Evolutionary conservation across 2,329 filamentous ascomycete genomes (phyloP).

Genomic region (Talaromyces pinophilus): DNA sequence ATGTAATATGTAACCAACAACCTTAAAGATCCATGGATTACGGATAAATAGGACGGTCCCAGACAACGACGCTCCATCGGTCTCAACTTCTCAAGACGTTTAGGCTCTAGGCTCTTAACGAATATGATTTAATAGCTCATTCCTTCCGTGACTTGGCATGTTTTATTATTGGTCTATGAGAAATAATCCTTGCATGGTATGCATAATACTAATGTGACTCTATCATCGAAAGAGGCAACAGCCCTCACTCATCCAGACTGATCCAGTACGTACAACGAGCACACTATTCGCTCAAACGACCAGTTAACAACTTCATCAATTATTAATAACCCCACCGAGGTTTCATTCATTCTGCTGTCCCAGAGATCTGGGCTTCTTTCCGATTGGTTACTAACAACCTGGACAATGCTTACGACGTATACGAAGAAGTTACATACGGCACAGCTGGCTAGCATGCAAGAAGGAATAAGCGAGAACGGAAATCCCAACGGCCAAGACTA

Average conservation of each 20-base stretch:
- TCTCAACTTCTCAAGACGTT: background rate
- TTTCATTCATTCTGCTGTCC: background rate
- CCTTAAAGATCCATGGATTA: background rate
- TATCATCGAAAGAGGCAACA: background rate
- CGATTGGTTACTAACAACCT: background rate
- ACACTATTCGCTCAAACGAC: background rate
- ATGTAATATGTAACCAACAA: background rate
- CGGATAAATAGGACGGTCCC: background rate
- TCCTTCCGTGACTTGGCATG: background rate
- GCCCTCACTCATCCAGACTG: background rate
- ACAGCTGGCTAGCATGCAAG: background rate
- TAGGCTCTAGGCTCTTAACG: background rate
- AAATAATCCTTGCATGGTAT: background rate
- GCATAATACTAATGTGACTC: background rate
- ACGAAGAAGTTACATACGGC: background rate
- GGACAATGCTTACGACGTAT: background rate
- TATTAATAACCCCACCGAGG: background rate
- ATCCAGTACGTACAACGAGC: background rate
- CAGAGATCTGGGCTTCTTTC: background rate
- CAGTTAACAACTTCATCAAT: background rate
- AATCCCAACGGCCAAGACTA: background rate
- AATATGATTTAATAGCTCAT: background rate
- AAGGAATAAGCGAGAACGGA: background rate
- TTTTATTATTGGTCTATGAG: background rate
- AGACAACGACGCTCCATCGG: background rate